phyloP scores from a whole-genome alignment of 768 basidiomycete species.

The Xanthoconium stramineum region DNA sequence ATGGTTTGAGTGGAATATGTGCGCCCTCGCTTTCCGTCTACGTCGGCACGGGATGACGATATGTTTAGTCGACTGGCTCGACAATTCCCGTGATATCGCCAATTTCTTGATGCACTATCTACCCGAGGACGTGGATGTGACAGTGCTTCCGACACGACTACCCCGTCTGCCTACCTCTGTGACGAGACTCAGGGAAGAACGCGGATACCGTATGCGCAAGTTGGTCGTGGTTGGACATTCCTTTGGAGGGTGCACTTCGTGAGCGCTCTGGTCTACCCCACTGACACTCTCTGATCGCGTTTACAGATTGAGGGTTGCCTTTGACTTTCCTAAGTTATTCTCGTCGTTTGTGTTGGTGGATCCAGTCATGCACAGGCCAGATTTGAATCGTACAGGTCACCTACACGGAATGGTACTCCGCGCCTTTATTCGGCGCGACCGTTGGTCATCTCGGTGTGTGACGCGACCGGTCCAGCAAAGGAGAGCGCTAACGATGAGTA shows the following conservation, averaged over 20 bases:
- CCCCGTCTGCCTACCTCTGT: slow-evolving; percentile 44
- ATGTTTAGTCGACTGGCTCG: slow-evolving; percentile 67
- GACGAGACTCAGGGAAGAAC: slow-evolving; percentile 37
- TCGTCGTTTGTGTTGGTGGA: slow-evolving; percentile 72
- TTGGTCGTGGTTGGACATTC: slow-evolving; percentile 80
- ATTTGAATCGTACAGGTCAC: background rate
- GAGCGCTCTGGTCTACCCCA: slow-evolving; percentile 27
- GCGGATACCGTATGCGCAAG: slow-evolving; percentile 52
- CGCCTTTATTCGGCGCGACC: slow-evolving; percentile 56
- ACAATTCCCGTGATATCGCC: slow-evolving; percentile 73
- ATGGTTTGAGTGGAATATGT: slow-evolving; percentile 57
- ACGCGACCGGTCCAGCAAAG: background rate
- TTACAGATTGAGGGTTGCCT: slow-evolving; percentile 59
- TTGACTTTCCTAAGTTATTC: slow-evolving; percentile 64
- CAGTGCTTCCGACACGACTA: slow-evolving; percentile 51
- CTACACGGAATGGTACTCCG: slow-evolving; percentile 27
- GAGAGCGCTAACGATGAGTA: slow-evolving; percentile 19
- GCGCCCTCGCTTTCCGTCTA: slow-evolving; percentile 24
- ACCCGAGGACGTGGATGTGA: slow-evolving; percentile 39
- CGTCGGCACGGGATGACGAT: background rate
- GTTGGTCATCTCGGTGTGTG: slow-evolving; percentile 61
- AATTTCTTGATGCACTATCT: slow-evolving; percentile 72
- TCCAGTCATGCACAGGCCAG: slow-evolving; percentile 55
- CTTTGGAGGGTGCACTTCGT: slow-evolving; percentile 77
- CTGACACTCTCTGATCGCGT: background rate